Conservation (phyloP, 2,329 filamentous ascomycete genomes). For the Talaromyces sp. region DNA sequence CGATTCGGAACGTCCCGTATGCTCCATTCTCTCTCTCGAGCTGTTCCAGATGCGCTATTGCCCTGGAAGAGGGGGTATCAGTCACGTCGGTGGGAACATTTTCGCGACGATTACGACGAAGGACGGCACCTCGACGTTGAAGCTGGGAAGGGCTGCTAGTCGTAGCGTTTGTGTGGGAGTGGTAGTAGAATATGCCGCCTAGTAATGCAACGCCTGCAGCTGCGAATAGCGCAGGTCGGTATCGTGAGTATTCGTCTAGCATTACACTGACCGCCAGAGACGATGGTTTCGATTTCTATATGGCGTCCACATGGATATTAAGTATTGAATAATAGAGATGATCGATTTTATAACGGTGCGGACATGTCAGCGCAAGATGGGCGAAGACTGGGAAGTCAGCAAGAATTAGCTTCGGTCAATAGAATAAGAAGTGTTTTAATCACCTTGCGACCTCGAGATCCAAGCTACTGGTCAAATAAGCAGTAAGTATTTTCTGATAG, state of each 20-base stretch:
- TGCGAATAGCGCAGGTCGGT: slow-evolving; percentile 42
- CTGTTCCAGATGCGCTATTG: slow-evolving; percentile 40
- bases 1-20: slow-evolving; percentile 43
- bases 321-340: background rate
- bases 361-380: background rate
- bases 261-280: slow-evolving; percentile 4
- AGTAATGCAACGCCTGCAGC: slow-evolving; percentile 42
- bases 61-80: slow-evolving; percentile 36
- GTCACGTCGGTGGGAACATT: slow-evolving; percentile 24
- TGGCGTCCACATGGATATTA: background rate
- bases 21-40: slow-evolving; percentile 41
- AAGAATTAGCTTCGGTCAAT: background rate
- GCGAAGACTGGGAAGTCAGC: background rate
- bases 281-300: background rate
- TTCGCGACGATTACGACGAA: slow-evolving; percentile 33
- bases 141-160: slow-evolving; percentile 26
- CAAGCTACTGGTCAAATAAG: background rate
- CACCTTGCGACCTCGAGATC: background rate
- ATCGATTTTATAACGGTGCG: background rate
- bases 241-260: slow-evolving; percentile 28
- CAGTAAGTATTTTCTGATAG: background rate
- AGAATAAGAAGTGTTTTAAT: background rate
- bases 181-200: slow-evolving; percentile 42
- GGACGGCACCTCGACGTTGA: slow-evolving; percentile 40
- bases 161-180: slow-evolving; percentile 30